Evolutionary conservation across 73 alveolate species (phyloP), one percentile per base, ranked within the genome.

Genomic region (Paramecium tetraurelia): DNA sequence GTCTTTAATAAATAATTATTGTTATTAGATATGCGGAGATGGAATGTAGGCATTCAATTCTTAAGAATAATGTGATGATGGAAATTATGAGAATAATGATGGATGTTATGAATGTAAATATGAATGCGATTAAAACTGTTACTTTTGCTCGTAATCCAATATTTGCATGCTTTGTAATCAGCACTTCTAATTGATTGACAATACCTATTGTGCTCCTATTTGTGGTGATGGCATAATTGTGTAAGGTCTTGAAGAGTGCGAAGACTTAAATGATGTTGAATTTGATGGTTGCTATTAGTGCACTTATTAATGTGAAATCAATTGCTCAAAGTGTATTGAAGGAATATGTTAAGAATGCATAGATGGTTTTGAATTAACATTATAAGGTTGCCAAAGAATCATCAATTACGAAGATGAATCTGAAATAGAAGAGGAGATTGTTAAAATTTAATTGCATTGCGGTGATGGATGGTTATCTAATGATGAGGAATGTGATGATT

Each of bases 211-310:
- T 16, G 12, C 14, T 4, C 59, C 86, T 4, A 71, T 24, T 7
- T 71, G 86, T 71, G 58, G 87, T 7, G 87, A 36, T 35, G 87
- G 87, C 5, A 16, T n/a, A 4, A 53, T 53, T 18, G 59, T 4
- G 16, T 36, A 8, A 31, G 31, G 31, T 12, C 4, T 18, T 14
- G 87, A 75, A 40, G 18, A 75, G 18, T 75, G 87, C 5, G 87
- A 75, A 31, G 87, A 75, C n/a, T 16, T 16, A 1, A 75, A 75
- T 14, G 16, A 33, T 35, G 35, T 75, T 12, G 4, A 35, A 36
- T 36, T 36, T 75, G 87, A 75, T 36, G 87, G 87, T 14, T 75
- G 87, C 31, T 75, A 68, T 68, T 11, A 68, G 16, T 68, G 84
- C 27, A 33, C 0, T 7, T 68, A 7, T 20, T 12, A 21, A 11